Percentiles rank a stretch among this genome's conserved stretches.
These are phyloP conservation scores for Chrysopogon serrulatus DNA, from an alignment of 176 grass and related monocot genomes.

Conservation along the genomic window DNA sequence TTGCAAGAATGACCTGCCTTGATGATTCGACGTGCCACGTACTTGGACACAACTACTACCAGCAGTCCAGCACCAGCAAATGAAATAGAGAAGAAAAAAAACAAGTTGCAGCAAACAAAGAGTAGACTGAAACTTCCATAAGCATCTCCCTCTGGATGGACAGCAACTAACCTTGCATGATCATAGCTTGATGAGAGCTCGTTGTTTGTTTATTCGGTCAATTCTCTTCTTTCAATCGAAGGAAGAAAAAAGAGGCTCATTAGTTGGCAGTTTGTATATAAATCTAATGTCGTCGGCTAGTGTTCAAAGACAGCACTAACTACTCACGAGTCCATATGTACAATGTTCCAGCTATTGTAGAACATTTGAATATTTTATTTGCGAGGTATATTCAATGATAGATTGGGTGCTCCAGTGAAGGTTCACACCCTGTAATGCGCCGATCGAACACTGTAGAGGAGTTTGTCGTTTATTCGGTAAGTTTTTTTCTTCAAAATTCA, in stretches of 20 bases:
- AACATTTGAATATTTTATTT: not conserved
- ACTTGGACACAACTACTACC: not conserved
- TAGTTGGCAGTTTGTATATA: too few species aligned
- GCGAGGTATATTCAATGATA: not conserved
- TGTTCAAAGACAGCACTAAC: not conserved
- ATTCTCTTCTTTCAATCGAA: not conserved
- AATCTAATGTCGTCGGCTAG: not conserved
- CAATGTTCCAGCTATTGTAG: not conserved
- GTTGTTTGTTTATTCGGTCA: not conserved
- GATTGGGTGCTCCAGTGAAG: not conserved
- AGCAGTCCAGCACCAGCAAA: not conserved
- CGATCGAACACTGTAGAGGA: not conserved
- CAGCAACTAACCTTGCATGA: not conserved
- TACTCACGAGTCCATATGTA: not conserved
- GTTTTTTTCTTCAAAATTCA: not conserved
- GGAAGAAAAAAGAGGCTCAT: not conserved
- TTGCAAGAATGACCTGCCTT: conserved; percentile 32
- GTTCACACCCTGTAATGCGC: not conserved
- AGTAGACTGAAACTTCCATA: not conserved
- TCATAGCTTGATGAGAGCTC: not conserved
- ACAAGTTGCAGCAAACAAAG: not conserved
- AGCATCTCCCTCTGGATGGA: not conserved
- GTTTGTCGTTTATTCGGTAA: not conserved
- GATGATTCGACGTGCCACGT: not conserved
- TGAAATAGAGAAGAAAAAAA: not conserved